Base-by-base conservation (phyloP, 768 basidiomycete genomes). In the Thelephora aurantiotincta region DNA sequence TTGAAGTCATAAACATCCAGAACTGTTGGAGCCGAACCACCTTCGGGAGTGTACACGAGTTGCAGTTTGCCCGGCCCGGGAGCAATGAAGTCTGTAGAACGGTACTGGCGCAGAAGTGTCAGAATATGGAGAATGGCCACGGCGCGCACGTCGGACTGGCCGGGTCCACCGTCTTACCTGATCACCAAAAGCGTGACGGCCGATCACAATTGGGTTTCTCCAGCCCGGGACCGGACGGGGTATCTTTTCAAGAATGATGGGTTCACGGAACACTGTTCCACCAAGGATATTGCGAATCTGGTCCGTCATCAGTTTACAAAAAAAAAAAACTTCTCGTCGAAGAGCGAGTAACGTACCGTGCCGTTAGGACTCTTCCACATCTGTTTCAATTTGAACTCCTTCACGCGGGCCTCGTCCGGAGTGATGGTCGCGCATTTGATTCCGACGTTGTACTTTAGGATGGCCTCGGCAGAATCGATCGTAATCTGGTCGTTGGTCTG, bases 371-470 rank as follows among this genome's bases (percentile, higher is more conserved):
- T 90, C 71, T 73, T 84, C 93, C 91, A 96, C 94, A 99, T 99
- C 66, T 93, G 80, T 73, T 96, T 97, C 61, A 99, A 74, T 44
- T 91, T 88, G 77, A 96, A 99, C 66, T 98, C 96, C 61, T 92
- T 68, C 43, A 97, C 91, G 49, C 93, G 83, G 19, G 80, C 90
- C 63, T 98, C 94, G 61, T 99, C 96, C 5, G 96, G 96, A 1
- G 96, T 99, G 68, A 98, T 98, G 41, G 94, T 98, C 35, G 93
- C 94, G 68, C 94, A 99, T 67, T 99, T 99, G 70, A 98, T 92
- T 53, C 94, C 96, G 54, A 99, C 96, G 53, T 82, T 82, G 75
- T 96, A 79, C 65, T 96, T 75, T 49, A 86, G 73, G 62, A 97
- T 97, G 48, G 96, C 96, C 55, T 97, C 79, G 14, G 94, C 93